Base-by-base conservation (phyloP, 169 alveolate species). In the Eimeria praecox region DNA sequence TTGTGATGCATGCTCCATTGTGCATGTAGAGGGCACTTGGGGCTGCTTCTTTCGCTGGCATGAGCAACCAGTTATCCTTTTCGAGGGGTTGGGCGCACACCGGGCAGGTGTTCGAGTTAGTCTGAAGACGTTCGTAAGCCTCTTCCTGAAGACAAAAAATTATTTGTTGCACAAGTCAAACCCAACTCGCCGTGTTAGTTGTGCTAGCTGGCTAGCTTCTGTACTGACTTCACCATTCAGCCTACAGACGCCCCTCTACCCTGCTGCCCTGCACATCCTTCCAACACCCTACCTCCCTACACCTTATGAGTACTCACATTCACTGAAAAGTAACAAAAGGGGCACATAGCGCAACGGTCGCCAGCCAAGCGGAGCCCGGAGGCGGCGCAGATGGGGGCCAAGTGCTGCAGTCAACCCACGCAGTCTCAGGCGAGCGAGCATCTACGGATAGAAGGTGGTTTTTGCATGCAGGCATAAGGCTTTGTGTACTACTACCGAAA, bases 271-370 rank as follows among this genome's bases (percentile, higher is more conserved):
- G n/a, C n/a, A n/a, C n/a, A n/a, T n/a, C n/a, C n/a, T n/a, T n/a
- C n/a, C n/a, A n/a, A n/a, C n/a, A n/a, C n/a, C n/a, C n/a, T n/a
- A n/a, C n/a, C n/a, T n/a, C n/a, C n/a, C n/a, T n/a, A n/a, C n/a
- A n/a, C n/a, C n/a, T n/a, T n/a, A n/a, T n/a, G n/a, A n/a, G n/a
- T n/a, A n/a, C 89, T 78, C 46, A 78, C 89, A 18, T 42, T 78
- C 12, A 78, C 46, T 16, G 89, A 59, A 38, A 78, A 78, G 35
- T 10, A 66, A 40, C 89, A 78, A 24, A 44, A 42, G 62, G 89
- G 89, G 38, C 89, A 78, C 62, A 46, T 59, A n/a, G 89, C 89
- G 66, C 89, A 78, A 38, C 35, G 89, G 22, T 46, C 64, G 38
- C 89, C 66, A 14, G 56, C 12, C 14, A 78, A n/a, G 38, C 59